Evolutionary conservation across 441 rosid species (phyloP), one percentile per base, ranked within the genome.

Genomic region (Pelargonium cotyledonis): DNA sequence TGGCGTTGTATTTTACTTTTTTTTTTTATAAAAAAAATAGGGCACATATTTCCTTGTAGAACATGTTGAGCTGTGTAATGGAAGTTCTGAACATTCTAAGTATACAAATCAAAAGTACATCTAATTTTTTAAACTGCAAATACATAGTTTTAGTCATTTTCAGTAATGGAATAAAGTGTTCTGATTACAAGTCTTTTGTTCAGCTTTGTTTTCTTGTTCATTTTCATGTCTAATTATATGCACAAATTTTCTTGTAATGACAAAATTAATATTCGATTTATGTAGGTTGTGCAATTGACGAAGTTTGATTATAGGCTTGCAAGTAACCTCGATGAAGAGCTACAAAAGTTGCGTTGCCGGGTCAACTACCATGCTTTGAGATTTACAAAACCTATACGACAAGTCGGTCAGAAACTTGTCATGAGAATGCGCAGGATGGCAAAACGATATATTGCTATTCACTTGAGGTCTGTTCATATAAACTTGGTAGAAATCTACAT

Each of bases 261-360:
- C 53, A 65, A 65, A 66, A 60, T 70, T 74, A 64, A 77, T 70
- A 15, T 65, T 73, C 70, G 74, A 67, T 31, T 73, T 72, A 79
- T 81, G 81, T 89, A 95, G 99, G 99, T 89, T 79, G 81, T 95
- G 75, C 98, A 95, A 58, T 81, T 95, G 87, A 92, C 97, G 9
- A 95, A 95, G 89, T 95, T 95, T 76, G 99, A 95, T 80, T 95
- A 86, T 73, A 88, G 99, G 81, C 96, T 92, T 78, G 88, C 96
- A 65, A 92, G 72, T 77, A 81, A 95, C 80, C 86, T 95, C 64
- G 97, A 95, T 35, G 93, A 79, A 67, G 90, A 89, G 73, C 89
- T 89, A 69, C 99, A 90, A 74, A 91, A 84, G 81, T 73, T 95
- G 82, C 96, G 99, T 8, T 95, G 99, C 81, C 91, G 90, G 53